Conservation (phyloP, 2,329 filamentous ascomycete genomes). For the Cordyceps javanica region DNA sequence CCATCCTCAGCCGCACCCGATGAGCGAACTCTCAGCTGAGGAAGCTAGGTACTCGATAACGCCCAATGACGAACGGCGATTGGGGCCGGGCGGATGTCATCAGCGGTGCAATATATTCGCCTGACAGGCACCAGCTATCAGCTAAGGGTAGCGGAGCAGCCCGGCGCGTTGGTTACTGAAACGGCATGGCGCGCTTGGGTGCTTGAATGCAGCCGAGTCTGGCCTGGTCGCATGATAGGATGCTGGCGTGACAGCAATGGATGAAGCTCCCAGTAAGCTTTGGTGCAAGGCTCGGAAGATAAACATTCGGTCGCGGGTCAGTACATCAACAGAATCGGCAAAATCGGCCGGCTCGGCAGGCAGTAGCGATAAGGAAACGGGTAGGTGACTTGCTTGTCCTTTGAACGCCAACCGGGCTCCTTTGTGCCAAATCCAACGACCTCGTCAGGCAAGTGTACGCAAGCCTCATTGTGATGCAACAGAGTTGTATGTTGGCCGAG, state of each 20-base stretch:
- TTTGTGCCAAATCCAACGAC: no score
- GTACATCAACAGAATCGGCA: no score
- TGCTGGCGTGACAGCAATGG: neutral
- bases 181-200: neutral
- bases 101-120: neutral
- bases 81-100: neutral
- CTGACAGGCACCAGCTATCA: neutral
- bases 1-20: neutral
- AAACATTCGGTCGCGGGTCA: no score
- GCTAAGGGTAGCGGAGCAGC: neutral
- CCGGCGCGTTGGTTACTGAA: neutral
- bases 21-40: neutral
- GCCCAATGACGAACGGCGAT: neutral
- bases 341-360: no score
- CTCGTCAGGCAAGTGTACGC: no score
- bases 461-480: neutral
- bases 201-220: neutral
- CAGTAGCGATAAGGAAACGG: neutral
- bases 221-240: neutral
- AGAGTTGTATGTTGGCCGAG: neutral
- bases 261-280: neutral
- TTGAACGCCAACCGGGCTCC: no score
- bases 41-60: neutral
- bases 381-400: no score
- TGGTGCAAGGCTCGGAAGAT: neutral